Evolutionary conservation across 208 protist genomes (phyloP).

Genomic region (Strigomonas culicis): DNA sequence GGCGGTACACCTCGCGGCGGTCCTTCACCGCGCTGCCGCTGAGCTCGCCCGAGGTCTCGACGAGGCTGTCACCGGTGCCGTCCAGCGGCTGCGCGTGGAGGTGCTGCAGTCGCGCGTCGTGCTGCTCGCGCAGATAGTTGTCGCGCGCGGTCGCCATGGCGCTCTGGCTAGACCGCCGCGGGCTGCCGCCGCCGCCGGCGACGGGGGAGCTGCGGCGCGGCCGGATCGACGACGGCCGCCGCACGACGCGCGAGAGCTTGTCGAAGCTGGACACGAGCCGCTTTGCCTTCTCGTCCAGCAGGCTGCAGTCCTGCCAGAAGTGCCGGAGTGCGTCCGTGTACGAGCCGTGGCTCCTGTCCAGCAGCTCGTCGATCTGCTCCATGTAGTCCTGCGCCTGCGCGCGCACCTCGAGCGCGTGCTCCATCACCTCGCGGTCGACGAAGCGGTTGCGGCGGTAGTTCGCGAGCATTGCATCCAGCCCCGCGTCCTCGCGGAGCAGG

Average conservation of each 20-base stretch:
- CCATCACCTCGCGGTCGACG: conserved; percentile 30
- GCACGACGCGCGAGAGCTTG: conserved; percentile 16
- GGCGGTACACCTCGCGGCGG: conserved; percentile 1
- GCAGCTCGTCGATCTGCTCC: conserved; percentile 42
- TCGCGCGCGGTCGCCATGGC: background rate
- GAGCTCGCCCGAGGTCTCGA: no score
- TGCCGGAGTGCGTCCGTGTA: conserved; percentile 40
- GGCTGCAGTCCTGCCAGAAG: conserved; percentile 56
- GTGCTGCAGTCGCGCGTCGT: background rate
- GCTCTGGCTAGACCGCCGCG: background rate
- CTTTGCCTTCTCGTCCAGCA: conserved; percentile 39
- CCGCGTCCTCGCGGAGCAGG: conserved; percentile 44
- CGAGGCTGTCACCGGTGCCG: background rate
- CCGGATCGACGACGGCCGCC: conserved; percentile 8
- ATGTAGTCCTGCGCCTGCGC: conserved; percentile 49
- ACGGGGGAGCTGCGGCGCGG: conserved; percentile 9
- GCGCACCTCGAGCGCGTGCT: conserved; percentile 42
- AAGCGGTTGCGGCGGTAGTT: conserved; percentile 42
- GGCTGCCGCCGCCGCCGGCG: background rate
- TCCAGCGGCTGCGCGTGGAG: conserved; percentile 1
- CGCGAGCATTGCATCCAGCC: conserved; percentile 31
- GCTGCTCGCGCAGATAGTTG: background rate
- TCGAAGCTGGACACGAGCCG: conserved; percentile 25
- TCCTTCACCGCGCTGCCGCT: background rate
- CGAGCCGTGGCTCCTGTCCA: conserved; percentile 25